Evolutionary conservation across 805 yeast species (phyloP), one percentile per base, ranked within the genome.

Genomic region (Cyberlindnera maclurae): DNA sequence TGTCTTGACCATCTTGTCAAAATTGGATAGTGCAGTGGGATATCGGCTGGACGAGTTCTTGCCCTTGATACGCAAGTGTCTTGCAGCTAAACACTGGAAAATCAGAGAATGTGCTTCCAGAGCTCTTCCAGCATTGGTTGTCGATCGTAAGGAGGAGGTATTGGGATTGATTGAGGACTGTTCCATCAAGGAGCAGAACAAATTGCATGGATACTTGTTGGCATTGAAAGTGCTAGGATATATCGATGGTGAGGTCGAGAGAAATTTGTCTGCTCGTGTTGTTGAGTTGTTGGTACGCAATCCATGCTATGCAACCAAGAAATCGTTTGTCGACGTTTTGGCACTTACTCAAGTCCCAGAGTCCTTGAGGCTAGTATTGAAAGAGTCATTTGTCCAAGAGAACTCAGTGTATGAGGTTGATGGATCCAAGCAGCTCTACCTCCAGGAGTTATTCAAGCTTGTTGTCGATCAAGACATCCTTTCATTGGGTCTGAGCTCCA

Each of bases 21-120:
- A 86, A 36, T 57, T 90, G 38, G 81, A 81, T 39, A 74, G 77
- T 5, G 74, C 79, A 0, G 70, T 74, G 3, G 77, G 75, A 0
- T 65, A 63, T 32, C 80, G 76, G 0, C 54, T 82, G 35, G 60
- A 59, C 7, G 75, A 65, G 5, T 82, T 87, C 50, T 60, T 65
- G 34, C 68, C 70, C 0, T 56, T 72, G 15, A 60, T 85, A 12
- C 47, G 64, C 18, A 37, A 51, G 15, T 70, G 81, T 44, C 60
- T 89, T 24, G 63, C 64, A 1, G 73, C 76, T 42, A 59, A 59
- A 31, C 64, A 70, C 39, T 90, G 96, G 96, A 87, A 87, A 50
- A 71, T 93, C 8, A 71, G 98, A 45, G 96, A 89, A 53, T 74
- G 85, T 75, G 83, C 95, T 0, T 85, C 96, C 0, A 69, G 79